A percentile compares a stretch with the other conserved stretches of the same genome.
Conservation (phyloP, 345 rosid genomes). For the Odontarrhena argentea region DNA sequence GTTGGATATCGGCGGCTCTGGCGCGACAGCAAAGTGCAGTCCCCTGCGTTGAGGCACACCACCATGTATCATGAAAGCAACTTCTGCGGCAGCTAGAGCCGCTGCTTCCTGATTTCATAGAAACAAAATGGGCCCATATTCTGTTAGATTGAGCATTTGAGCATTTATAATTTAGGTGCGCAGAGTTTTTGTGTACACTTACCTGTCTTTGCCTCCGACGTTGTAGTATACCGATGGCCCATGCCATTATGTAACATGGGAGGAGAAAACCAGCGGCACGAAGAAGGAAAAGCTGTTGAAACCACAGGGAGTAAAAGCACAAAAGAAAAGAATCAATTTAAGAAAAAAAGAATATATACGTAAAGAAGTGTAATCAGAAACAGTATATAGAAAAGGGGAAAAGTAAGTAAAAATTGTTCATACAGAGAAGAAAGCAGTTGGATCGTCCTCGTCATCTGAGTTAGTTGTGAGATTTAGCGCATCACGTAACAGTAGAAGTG, state of each 20-base stretch:
- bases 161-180: neutral
- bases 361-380: slow-evolving; percentile 6
- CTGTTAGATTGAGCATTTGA: slow-evolving; percentile 11
- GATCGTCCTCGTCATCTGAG: slow-evolving; percentile 82
- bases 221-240: slow-evolving; percentile 95
- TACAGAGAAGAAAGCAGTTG: slow-evolving; percentile 87
- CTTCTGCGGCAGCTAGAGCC: slow-evolving; percentile 84
- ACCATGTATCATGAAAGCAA: slow-evolving; percentile 86
- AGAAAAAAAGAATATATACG: slow-evolving; percentile 16
- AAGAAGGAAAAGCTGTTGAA: slow-evolving; percentile 79
- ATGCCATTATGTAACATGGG: slow-evolving; percentile 98
- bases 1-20: slow-evolving; percentile 50
- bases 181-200: neutral
- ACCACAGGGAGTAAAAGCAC: slow-evolving; percentile 18
- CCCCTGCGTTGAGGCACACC: slow-evolving; percentile 60
- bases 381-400: neutral
- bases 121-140: slow-evolving; percentile 5
- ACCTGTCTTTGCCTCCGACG: slow-evolving; percentile 97
- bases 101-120: slow-evolving; percentile 76
- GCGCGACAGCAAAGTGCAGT: slow-evolving; percentile 68
- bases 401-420: slow-evolving; percentile 37
- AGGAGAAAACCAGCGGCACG: slow-evolving; percentile 95
- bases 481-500: slow-evolving; percentile 88
- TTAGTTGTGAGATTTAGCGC: slow-evolving; percentile 71
- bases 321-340: neutral